phyloP scores from a whole-genome alignment of 2,329 filamentous ascomycete genomes.

The Sphaceloma murrayae region DNA sequence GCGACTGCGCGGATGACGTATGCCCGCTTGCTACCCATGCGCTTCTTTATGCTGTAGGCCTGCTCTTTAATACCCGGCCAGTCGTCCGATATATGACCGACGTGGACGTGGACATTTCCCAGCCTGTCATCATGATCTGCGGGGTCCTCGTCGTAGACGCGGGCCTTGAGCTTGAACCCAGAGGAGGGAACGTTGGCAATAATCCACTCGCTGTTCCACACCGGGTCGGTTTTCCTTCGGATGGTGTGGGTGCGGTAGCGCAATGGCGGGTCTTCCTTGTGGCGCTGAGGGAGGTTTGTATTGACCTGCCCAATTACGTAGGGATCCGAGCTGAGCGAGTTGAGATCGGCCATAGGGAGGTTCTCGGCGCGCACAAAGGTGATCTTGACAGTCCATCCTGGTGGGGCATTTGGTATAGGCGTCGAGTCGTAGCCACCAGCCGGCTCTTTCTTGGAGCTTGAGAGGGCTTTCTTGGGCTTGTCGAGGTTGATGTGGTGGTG shows the following conservation, averaged over 20 bases:
- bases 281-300: constrained; percentile 59
- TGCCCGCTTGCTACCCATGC: constrained; percentile 76
- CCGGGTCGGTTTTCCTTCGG: constrained; percentile 60
- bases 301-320: constrained; percentile 69
- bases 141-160: constrained; percentile 83
- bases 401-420: constrained; percentile 61
- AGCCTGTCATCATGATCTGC: constrained; percentile 78
- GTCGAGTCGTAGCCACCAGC: constrained; percentile 73
- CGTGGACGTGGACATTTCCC: constrained; percentile 69
- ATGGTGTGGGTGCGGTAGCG: constrained; percentile 67
- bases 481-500: neutral
- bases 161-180: constrained; percentile 76
- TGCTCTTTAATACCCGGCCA: constrained; percentile 61
- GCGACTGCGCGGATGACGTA: constrained; percentile 64
- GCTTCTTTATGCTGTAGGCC: constrained; percentile 66
- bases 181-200: constrained; percentile 74
- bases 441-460: constrained; percentile 36
- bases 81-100: constrained; percentile 49
- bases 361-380: constrained; percentile 73
- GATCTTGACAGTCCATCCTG: constrained; percentile 76
- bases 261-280: constrained; percentile 77
- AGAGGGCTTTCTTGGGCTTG: constrained; percentile 1
- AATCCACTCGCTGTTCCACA: constrained; percentile 78
- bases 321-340: constrained; percentile 70
- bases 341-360: constrained; percentile 72